phyloP scores from a whole-genome alignment of 305 asterid species.

The Fraxinus albicans region DNA sequence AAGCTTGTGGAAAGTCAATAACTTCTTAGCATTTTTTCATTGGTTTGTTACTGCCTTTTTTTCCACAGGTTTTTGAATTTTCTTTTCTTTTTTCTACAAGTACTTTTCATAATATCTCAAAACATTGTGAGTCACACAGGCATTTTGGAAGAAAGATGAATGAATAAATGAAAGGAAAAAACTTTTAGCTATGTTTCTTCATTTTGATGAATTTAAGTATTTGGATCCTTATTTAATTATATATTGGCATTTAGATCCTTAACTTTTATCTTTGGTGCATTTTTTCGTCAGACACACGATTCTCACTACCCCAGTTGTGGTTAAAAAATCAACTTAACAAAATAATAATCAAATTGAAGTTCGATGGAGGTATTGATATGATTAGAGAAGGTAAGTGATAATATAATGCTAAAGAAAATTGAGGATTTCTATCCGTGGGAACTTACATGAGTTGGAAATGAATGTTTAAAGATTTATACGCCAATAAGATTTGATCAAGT shows the following conservation, averaged over 20 bases:
- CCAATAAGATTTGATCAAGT: neutral
- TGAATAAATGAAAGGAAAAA: neutral
- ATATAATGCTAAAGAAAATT: no score
- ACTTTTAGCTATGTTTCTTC: neutral
- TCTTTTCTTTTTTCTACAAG: neutral
- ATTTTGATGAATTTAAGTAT: neutral
- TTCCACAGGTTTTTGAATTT: neutral
- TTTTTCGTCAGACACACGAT: neutral
- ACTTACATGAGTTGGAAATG: neutral
- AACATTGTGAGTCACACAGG: neutral
- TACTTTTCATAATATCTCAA: neutral
- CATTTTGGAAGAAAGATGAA: neutral
- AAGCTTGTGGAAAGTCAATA: no score
- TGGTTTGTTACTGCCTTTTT: neutral
- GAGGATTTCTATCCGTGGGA: neutral
- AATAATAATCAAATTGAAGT: no score
- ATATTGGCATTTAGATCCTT: neutral
- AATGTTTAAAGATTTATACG: neutral
- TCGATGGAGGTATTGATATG: neutral
- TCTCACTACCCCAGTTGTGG: neutral
- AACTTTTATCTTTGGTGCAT: neutral
- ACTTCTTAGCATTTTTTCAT: no score
- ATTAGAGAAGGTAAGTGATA: neutral
- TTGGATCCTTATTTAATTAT: neutral
- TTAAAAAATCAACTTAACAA: neutral